Conservation (phyloP, 352 stramenopile species). For the Pythium aristosporum region DNA sequence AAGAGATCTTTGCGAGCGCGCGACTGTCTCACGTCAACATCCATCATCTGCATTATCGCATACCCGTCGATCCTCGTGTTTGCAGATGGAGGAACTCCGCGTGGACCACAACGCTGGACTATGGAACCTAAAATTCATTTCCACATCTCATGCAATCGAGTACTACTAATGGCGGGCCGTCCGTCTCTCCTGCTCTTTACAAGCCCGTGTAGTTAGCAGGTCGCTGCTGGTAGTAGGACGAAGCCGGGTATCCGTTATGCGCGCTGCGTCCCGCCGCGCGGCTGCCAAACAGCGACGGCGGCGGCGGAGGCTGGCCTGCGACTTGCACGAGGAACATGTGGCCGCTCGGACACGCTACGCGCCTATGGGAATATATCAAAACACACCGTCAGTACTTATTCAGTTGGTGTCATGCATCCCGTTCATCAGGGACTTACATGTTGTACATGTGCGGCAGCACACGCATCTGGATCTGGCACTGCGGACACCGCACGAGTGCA, state of each 20-base stretch:
- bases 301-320: constrained; percentile 31
- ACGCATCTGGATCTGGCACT: constrained; percentile 87
- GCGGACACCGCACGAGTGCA: constrained; percentile 79
- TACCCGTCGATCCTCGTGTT: too few species aligned
- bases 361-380: constrained; percentile 25
- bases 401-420: neutral
- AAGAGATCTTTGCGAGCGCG: neutral
- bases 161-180: neutral
- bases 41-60: neutral
- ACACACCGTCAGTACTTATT: neutral
- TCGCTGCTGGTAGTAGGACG: constrained; percentile 19
- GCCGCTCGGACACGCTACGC: constrained; percentile 75
- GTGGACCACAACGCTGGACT: neutral
- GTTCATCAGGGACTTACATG: constrained; percentile 53
- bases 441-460: constrained; percentile 89
- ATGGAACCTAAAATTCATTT: neutral
- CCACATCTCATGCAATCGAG: neutral
- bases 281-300: constrained; percentile 5
- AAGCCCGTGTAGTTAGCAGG: constrained; percentile 18
- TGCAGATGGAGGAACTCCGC: too few species aligned
- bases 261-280: constrained; percentile 7
- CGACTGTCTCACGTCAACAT: neutral
- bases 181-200: constrained; percentile 1
- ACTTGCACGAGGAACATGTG: constrained; percentile 89
- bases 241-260: constrained; percentile 10